A percentile compares a stretch with the other conserved stretches of the same genome.
phyloP scores from a whole-genome alignment of 768 basidiomycete genomes.

The Hydnomerulius pinastri region DNA sequence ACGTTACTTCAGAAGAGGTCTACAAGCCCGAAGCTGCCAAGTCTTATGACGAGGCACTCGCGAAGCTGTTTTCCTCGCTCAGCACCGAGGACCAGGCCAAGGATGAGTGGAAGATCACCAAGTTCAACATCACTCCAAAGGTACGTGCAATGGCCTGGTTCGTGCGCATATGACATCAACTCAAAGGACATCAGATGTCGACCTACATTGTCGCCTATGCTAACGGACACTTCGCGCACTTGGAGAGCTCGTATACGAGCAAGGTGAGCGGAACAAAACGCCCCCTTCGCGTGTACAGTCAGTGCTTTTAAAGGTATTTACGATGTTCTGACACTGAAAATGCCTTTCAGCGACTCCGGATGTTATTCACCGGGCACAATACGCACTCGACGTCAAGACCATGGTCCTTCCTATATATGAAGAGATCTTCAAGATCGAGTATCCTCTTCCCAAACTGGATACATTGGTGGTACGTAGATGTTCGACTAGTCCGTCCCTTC shows the following conservation, averaged over 20 bases:
- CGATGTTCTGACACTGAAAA: slow-evolving; percentile 1
- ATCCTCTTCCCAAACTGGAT: slow-evolving; percentile 92
- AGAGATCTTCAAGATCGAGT: slow-evolving; percentile 88
- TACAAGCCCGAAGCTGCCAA: slow-evolving; percentile 38
- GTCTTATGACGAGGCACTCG: slow-evolving; percentile 33
- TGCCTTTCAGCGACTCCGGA: slow-evolving; percentile 67
- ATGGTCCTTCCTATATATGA: slow-evolving; percentile 89
- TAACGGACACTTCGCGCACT: slow-evolving; percentile 72
- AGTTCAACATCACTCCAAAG: slow-evolving; percentile 78
- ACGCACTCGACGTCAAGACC: slow-evolving; percentile 85
- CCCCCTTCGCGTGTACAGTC: slow-evolving; percentile 84
- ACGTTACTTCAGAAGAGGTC: slow-evolving; percentile 60
- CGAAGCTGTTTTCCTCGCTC: slow-evolving; percentile 45
- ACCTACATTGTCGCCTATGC: slow-evolving; percentile 89
- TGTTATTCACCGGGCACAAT: slow-evolving; percentile 79
- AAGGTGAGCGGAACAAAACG: slow-evolving; percentile 78
- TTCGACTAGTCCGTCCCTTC: not conserved
- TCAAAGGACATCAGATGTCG: slow-evolving; percentile 60
- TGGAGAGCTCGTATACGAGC: slow-evolving; percentile 76
- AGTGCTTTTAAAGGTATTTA: slow-evolving; percentile 14
- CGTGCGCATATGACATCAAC: not conserved
- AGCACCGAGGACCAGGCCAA: slow-evolving; percentile 33
- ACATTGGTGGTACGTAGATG: slow-evolving; percentile 70
- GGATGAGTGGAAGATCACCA: slow-evolving; percentile 76
- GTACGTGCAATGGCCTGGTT: slow-evolving; percentile 30